Evolutionary conservation across 306 rosid species (phyloP), one percentile per base, ranked within the genome.

Genomic region (Luffa acutangula): DNA sequence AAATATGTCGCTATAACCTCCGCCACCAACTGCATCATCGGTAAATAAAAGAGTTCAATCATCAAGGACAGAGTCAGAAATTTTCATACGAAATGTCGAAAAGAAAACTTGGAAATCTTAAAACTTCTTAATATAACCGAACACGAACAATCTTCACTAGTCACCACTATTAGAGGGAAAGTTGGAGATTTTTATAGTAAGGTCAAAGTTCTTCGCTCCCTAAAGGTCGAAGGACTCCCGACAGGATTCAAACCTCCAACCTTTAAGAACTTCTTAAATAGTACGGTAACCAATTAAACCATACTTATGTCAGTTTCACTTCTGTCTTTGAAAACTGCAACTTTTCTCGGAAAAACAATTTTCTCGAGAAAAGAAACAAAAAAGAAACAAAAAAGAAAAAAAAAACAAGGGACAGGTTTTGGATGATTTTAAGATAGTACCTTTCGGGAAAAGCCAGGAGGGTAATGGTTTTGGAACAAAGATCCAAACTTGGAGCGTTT

Each of bases 1-100:
- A 94, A 64, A 66, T 70, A 90, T 0, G 94, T 94, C 0, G 97
- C 92, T 75, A 92, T 89, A 0, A 76, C 84, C 85, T 94, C 97
- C 1, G 97, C 97, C 81, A 88, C 77, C 79, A 92, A 89, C 98
- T 92, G 82, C 5, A 12, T 31, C 2, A 6, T 80, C 17, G 31
- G 18, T 7, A 54, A 6, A 34, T n/a, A 60, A 20, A 56, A 54
- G 9, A 42, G 46, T 42, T 42, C 9, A 7, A 5, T 64, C 18
- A 11, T 11, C 42, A 54, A 20, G 5, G 7, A 6, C n/a, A 57
- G 18, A 56, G 25, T 0, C 63, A 17, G 11, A n/a, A 14, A 52
- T 15, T 52, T 52, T 52, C 57, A 13, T 12, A 42, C 0, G 1
- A 1, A 42, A 42, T 1, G 9, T 5, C 9, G 6, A 42, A 42